phyloP scores from a whole-genome alignment of 2,329 filamentous ascomycete genomes.

The Paecilomyces fulvus region DNA sequence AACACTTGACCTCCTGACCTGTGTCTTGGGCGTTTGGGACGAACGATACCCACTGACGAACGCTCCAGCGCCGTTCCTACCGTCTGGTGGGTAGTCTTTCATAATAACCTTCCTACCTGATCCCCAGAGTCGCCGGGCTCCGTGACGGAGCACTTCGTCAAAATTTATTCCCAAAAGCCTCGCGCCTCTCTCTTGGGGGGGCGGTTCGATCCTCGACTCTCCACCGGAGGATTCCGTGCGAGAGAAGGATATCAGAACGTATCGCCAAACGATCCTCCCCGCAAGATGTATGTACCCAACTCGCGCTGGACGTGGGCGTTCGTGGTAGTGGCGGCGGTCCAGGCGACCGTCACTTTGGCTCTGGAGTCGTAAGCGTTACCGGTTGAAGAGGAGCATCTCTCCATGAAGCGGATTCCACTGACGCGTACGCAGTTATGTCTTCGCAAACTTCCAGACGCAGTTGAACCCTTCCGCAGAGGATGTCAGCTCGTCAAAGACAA shows the following conservation, averaged over 20 bases:
- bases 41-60: neutral
- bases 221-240: constrained; percentile 43
- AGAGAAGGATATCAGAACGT: constrained; percentile 42
- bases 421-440: constrained; percentile 63
- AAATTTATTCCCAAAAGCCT: constrained; percentile 50
- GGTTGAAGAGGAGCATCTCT: neutral
- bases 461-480: constrained; percentile 35
- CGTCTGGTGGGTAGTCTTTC: constrained; percentile 24
- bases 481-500: constrained; percentile 49
- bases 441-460: constrained; percentile 68
- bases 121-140: constrained; percentile 24
- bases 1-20: constrained; percentile 8
- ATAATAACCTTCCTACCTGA: constrained; percentile 22
- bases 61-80: constrained; percentile 12
- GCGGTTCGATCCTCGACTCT: constrained; percentile 44
- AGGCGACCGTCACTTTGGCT: constrained; percentile 70
- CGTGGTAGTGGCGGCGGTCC: constrained; percentile 61
- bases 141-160: constrained; percentile 36
- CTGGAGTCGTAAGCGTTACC: constrained; percentile 68
- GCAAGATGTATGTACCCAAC: constrained; percentile 66
- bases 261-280: constrained; percentile 20
- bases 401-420: constrained; percentile 1
- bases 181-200: constrained; percentile 53
- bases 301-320: constrained; percentile 86
- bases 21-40: constrained; percentile 2